phyloP scores from a whole-genome alignment of 2,329 filamentous ascomycete species.

The Monilinia fructigena region DNA sequence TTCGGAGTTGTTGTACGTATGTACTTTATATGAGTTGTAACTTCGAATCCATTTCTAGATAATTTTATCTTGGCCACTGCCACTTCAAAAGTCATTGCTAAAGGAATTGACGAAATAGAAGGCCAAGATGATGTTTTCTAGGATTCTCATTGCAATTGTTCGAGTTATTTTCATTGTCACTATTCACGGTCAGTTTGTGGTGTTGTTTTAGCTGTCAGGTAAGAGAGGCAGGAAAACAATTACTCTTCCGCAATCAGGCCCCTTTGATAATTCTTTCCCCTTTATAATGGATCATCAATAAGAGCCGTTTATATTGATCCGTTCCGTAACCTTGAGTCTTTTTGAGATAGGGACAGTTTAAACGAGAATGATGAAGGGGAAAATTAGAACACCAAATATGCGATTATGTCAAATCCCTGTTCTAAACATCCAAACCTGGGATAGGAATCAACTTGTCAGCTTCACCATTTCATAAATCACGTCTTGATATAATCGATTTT shows the following conservation, averaged over 20 bases:
- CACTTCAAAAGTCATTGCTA: too few relatives aligned
- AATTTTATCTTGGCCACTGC: neutral
- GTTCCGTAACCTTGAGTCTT: too few relatives aligned
- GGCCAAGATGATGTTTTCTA: too few relatives aligned
- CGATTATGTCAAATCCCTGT: neutral
- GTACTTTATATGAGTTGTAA: neutral
- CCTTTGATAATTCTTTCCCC: too few relatives aligned
- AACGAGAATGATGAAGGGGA: conserved; percentile 5
- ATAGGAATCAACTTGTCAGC: neutral
- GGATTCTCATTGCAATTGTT: too few relatives aligned
- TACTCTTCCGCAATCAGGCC: too few relatives aligned
- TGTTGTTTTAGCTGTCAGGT: neutral
- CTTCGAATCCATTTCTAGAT: neutral
- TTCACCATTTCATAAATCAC: neutral
- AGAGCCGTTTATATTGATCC: neutral
- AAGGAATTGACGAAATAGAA: too few relatives aligned
- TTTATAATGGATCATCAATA: neutral
- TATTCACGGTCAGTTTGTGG: neutral
- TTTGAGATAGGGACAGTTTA: too few relatives aligned
- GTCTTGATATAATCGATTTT: neutral
- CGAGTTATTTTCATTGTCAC: neutral
- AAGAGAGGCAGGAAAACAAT: neutral
- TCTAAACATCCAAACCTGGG: neutral
- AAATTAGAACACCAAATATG: neutral
- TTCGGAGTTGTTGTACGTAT: neutral